Evolutionary conservation across 495 filamentous ascomycete species (phyloP).

Genomic region (Penicillium simplicissimum): DNA sequence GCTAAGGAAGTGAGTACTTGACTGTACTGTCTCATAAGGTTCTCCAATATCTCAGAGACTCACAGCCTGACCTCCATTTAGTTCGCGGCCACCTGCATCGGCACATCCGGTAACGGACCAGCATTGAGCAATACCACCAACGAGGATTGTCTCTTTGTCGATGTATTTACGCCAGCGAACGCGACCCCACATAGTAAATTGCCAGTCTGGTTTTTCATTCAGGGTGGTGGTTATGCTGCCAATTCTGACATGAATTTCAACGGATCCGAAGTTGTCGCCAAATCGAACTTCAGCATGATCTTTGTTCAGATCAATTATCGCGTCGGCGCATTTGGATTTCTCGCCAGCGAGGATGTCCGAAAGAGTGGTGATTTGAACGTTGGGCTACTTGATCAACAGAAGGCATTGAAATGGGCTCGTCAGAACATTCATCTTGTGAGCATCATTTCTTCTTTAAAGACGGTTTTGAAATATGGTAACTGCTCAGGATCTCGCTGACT

Average conservation of each 20-base stretch:
- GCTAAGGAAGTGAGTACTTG: not conserved
- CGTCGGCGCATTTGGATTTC: constrained; percentile 66
- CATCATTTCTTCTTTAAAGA: not conserved
- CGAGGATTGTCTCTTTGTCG: constrained; percentile 3
- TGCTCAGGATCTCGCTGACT: not conserved
- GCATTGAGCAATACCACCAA: not conserved
- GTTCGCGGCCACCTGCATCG: constrained; percentile 3
- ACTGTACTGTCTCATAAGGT: no score
- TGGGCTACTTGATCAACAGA: constrained; percentile 64
- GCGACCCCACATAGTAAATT: constrained; percentile 19
- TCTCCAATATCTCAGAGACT: not conserved
- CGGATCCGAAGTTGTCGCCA: constrained; percentile 52
- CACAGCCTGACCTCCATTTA: not conserved
- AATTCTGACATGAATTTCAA: constrained; percentile 64
- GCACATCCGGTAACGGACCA: not conserved
- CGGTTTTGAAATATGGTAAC: not conserved
- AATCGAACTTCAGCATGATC: constrained; percentile 51
- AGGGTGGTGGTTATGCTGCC: constrained; percentile 63
- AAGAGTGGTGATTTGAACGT: constrained; percentile 51
- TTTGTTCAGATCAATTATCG: constrained; percentile 73
- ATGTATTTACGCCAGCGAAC: not conserved
- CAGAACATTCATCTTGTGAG: constrained; percentile 42
- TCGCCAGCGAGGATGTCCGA: constrained; percentile 58
- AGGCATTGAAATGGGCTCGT: constrained; percentile 62
- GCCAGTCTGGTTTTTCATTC: constrained; percentile 68